Evolutionary conservation across 2,329 filamentous ascomycete species (phyloP).

Genomic region (Arthrocladium fulminans): DNA sequence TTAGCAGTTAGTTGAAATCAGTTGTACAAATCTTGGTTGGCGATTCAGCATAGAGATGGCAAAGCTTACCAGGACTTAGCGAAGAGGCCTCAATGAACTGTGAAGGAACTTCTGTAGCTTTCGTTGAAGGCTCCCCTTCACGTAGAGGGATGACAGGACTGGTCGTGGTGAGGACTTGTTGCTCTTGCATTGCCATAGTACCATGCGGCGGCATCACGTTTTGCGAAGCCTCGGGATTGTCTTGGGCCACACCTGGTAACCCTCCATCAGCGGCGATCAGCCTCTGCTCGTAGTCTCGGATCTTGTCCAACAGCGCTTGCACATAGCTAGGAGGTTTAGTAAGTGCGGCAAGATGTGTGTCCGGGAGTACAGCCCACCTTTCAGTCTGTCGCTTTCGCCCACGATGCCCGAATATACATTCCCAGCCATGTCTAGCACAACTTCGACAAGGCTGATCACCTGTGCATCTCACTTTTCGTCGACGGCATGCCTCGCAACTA

Average conservation of each 20-base stretch:
- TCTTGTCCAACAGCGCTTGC: background rate
- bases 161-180: too few species aligned
- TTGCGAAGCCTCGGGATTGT: background rate
- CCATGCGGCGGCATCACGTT: too few species aligned
- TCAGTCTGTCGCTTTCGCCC: background rate
- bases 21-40: background rate
- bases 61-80: background rate
- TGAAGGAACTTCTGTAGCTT: too few species aligned
- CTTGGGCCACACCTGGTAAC: too few species aligned
- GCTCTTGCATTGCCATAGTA: too few species aligned
- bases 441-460: constrained; percentile 20
- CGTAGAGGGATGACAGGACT: too few species aligned
- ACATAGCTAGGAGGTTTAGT: too few species aligned
- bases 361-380: background rate
- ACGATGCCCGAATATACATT: constrained; percentile 6
- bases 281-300: background rate
- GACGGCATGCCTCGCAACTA: constrained; percentile 12
- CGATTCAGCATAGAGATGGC: background rate
- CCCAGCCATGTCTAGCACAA: constrained; percentile 18
- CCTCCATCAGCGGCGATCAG: too few species aligned
- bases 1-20: too few species aligned
- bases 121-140: too few species aligned
- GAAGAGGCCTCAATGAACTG: too few species aligned
- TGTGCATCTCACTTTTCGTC: constrained; percentile 22
- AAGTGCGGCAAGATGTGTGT: background rate